Conservation (phyloP, 2,329 filamentous ascomycete genomes). For the Zarea fungicola region DNA sequence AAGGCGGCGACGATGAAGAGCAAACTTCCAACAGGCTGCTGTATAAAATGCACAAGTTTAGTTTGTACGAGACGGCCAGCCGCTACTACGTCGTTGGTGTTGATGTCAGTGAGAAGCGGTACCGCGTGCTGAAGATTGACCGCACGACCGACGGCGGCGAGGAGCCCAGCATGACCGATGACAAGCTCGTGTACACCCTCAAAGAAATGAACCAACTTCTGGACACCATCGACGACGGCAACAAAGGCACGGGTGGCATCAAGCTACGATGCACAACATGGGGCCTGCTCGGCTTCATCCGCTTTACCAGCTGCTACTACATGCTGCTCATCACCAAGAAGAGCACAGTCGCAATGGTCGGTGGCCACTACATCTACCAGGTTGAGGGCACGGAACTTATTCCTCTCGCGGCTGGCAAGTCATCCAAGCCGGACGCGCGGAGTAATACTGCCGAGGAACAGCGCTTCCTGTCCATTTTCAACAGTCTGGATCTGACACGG, state of each 20-base stretch:
- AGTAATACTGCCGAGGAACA: slow-evolving; percentile 74
- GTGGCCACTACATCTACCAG: slow-evolving; percentile 93
- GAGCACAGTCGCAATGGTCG: slow-evolving; percentile 91
- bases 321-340: slow-evolving; percentile 96
- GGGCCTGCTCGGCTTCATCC: slow-evolving; percentile 91
- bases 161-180: slow-evolving; percentile 81
- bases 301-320: slow-evolving; percentile 93
- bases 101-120: slow-evolving; percentile 82
- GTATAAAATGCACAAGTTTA: slow-evolving; percentile 88
- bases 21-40: slow-evolving; percentile 33
- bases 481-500: slow-evolving; percentile 81
- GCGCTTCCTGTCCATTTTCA: slow-evolving; percentile 81
- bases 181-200: slow-evolving; percentile 90
- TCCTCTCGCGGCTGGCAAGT: slow-evolving; percentile 71
- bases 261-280: slow-evolving; percentile 86
- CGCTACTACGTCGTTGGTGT: slow-evolving; percentile 92
- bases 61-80: slow-evolving; percentile 91
- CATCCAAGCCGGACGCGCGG: slow-evolving; percentile 63
- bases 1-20: slow-evolving; percentile 28
- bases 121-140: slow-evolving; percentile 91
- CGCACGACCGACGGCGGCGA: slow-evolving; percentile 73
- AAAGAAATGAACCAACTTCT: slow-evolving; percentile 91
- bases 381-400: slow-evolving; percentile 91
- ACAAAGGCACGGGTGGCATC: slow-evolving; percentile 83
- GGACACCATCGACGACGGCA: slow-evolving; percentile 91